Base-by-base conservation (phyloP, 1,139 yeast genomes). In the Geotrichum fermentans region DNA sequence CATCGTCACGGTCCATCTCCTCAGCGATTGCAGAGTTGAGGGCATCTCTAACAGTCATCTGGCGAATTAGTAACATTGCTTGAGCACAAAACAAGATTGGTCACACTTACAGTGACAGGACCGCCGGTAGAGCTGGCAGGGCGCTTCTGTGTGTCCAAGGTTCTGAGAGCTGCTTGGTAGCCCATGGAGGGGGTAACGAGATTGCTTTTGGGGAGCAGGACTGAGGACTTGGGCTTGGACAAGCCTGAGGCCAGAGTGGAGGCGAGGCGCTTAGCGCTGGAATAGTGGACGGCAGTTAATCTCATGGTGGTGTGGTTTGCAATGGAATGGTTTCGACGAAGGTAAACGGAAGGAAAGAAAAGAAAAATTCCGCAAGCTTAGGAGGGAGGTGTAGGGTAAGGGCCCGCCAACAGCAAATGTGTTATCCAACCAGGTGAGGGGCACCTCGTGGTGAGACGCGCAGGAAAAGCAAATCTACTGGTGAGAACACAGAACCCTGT, bases 1-100 rank as follows among this genome's bases (percentile, higher is more conserved):
- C 84, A 58, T 88, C 95, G 68, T 94, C 97, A 60, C 90, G 80
- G 74, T 92, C 97, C 77, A 92, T 79, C 73, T 94, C 99, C 73
- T 92, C 99, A 53, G 96, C 96, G 71, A 92, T 77, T 39, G 96
- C 98, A 55, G 85, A 75, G 75, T 92, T 94, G 63, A 92, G 75
- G 40, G 98, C 98, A 61, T 92, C 99, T 78, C 99, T 86, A 53
- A 94, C 97, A 11, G 97, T 88, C 78, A 92, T 57, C 64, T 60
- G 43, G n/a, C 11, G 30, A 14, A 10, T 24, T 24, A 24, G 28
- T 18, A 26, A 28, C 33, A 34, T 43, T 39, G 38, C 14, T 24
- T 8, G 22, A 10, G 11, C 18, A 3, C 20, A 22, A 24, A 22
- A 13, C 29, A 21, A 20, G 4, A 37, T 10, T 2, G 20, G 20